Evolutionary conservation across 352 stramenopile species (phyloP).

Genomic region (Globisporangium emineosum): DNA sequence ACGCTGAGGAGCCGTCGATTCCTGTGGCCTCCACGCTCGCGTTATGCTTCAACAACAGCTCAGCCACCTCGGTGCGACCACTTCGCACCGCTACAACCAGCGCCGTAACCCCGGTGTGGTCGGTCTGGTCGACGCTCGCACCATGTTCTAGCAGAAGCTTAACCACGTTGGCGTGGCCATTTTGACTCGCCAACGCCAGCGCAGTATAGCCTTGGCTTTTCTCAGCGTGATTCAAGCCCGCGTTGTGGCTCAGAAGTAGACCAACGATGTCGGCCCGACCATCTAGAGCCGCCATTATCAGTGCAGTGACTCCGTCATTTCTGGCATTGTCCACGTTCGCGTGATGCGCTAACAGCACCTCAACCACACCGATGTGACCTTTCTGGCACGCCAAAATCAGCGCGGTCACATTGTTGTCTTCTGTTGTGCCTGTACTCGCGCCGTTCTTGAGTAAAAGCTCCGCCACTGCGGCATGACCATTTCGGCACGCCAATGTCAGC

Average conservation of each 20-base stretch:
- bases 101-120: background rate
- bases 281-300: background rate
- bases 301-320: background rate
- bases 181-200: background rate
- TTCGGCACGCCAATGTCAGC: background rate
- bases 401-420: background rate
- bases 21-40: background rate
- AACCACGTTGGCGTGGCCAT: background rate
- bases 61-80: background rate
- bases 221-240: background rate
- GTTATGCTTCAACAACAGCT: background rate
- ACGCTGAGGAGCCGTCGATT: background rate
- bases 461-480: background rate
- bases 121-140: background rate
- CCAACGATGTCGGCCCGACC: background rate
- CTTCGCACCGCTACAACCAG: slow-evolving; percentile 1
- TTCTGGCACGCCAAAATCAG: slow-evolving; percentile 1
- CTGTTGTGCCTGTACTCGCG: background rate
- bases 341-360: background rate
- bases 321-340: background rate
- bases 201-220: background rate
- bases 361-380: background rate
- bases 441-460: background rate
- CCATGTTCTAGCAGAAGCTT: background rate
- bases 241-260: background rate